Conservation (phyloP, 805 yeast species). For the Pichia eremophila region DNA sequence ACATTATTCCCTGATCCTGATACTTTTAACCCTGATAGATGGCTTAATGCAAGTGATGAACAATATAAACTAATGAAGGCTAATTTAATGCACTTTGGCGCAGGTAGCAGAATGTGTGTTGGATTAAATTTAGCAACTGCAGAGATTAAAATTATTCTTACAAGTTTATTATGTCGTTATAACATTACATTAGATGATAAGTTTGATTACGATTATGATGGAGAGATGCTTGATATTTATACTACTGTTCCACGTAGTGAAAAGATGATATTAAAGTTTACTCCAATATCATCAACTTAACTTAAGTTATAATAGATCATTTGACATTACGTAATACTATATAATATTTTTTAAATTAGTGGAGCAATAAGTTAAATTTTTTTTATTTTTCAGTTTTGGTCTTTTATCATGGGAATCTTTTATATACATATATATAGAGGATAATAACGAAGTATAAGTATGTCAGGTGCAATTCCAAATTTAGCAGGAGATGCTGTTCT, state of each 20-base stretch:
- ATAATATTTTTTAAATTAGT: background rate
- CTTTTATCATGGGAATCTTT: too few species aligned
- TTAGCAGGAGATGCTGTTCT: conserved; percentile 88
- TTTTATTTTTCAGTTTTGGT: too few species aligned
- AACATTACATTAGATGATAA: conserved; percentile 16
- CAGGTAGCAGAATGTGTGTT: conserved; percentile 65
- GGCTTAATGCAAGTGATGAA: conserved; percentile 36
- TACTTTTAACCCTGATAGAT: conserved; percentile 41
- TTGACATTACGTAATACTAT: background rate
- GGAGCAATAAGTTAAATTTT: too few species aligned
- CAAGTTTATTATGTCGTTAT: conserved; percentile 44
- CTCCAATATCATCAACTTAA: background rate
- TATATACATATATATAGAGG: too few species aligned
- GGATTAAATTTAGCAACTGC: conserved; percentile 61
- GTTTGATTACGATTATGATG: conserved; percentile 18
- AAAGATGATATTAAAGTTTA: conserved; percentile 10
- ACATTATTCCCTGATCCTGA: conserved; percentile 43
- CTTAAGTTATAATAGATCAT: too few species aligned
- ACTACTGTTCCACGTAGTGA: conserved; percentile 23
- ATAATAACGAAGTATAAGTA: conserved; percentile 1
- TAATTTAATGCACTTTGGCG: conserved; percentile 60
- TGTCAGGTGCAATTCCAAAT: conserved; percentile 42
- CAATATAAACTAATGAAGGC: conserved; percentile 38
- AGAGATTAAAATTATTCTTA: conserved; percentile 52
- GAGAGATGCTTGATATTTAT: conserved; percentile 23